Evolutionary conservation across 2,329 filamentous ascomycete species (phyloP).

Genomic region (Malbranchea cinnamomea): DNA sequence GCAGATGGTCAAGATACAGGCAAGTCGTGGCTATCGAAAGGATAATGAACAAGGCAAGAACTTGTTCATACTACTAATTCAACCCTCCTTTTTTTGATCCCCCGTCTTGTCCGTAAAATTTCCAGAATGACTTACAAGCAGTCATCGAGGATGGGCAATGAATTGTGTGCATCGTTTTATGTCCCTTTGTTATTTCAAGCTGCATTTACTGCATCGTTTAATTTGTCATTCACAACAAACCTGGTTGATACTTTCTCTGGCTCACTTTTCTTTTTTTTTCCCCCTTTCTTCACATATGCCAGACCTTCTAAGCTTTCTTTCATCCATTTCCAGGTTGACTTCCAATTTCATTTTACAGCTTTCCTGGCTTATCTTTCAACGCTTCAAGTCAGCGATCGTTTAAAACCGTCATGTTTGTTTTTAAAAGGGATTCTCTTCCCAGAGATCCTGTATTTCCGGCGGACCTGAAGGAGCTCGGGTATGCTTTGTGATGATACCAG

Average conservation of each 20-base stretch:
- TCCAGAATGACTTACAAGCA: too few relatives aligned
- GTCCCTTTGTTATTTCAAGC: neutral
- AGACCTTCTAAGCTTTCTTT: too few relatives aligned
- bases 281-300: neutral
- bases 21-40: too few relatives aligned
- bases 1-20: too few relatives aligned
- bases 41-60: too few relatives aligned
- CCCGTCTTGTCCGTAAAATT: too few relatives aligned
- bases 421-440: slow-evolving; percentile 53
- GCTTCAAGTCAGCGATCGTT: slow-evolving; percentile 1
- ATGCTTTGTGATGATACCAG: slow-evolving; percentile 11
- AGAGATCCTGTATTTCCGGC: slow-evolving; percentile 50
- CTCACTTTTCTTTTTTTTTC: slow-evolving; percentile 2
- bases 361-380: neutral
- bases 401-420: slow-evolving; percentile 56
- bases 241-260: neutral
- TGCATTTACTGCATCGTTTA: neutral
- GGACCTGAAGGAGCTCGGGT: slow-evolving; percentile 60
- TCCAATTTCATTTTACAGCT: neutral
- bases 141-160: too few relatives aligned
- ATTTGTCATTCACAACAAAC: too few relatives aligned
- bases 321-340: neutral
- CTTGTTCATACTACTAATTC: too few relatives aligned
- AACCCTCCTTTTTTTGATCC: too few relatives aligned
- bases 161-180: too few relatives aligned